phyloP scores from a whole-genome alignment of 345 rosid genomes.

The Salix dunnii region DNA sequence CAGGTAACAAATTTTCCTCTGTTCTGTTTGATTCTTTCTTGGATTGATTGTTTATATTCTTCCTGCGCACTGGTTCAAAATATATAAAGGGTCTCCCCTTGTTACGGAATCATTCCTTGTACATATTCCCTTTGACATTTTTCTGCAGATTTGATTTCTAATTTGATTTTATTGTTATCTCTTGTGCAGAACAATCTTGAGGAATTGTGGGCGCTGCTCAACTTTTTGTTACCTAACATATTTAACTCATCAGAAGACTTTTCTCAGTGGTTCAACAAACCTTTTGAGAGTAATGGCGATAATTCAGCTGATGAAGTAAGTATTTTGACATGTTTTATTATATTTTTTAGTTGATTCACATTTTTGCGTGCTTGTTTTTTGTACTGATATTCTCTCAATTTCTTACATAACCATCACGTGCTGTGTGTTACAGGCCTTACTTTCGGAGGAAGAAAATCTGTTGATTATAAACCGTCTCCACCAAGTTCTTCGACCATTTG shows the following conservation, averaged over 20 bases:
- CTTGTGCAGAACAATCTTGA: slow-evolving; percentile 79
- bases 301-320: slow-evolving; percentile 79
- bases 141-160: slow-evolving; percentile 12
- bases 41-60: not conserved
- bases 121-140: not conserved
- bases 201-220: slow-evolving; percentile 92
- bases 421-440: slow-evolving; percentile 51
- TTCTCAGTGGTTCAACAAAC: slow-evolving; percentile 97
- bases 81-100: not conserved
- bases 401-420: slow-evolving; percentile 1
- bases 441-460: slow-evolving; percentile 92
- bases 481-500: slow-evolving; percentile 95
- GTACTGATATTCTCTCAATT: not conserved
- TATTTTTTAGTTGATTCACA: slow-evolving; percentile 1
- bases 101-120: not conserved
- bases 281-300: slow-evolving; percentile 86
- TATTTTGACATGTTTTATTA: slow-evolving; percentile 16
- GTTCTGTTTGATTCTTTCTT: not conserved
- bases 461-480: slow-evolving; percentile 89
- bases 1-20: slow-evolving; percentile 46
- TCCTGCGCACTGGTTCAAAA: not conserved
- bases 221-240: slow-evolving; percentile 86
- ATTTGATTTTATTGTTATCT: slow-evolving; percentile 12
- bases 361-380: not conserved
- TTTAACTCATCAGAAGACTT: slow-evolving; percentile 93